Conservation (phyloP, 2,329 filamentous ascomycete species). For the Neonectria neomacrospora region DNA sequence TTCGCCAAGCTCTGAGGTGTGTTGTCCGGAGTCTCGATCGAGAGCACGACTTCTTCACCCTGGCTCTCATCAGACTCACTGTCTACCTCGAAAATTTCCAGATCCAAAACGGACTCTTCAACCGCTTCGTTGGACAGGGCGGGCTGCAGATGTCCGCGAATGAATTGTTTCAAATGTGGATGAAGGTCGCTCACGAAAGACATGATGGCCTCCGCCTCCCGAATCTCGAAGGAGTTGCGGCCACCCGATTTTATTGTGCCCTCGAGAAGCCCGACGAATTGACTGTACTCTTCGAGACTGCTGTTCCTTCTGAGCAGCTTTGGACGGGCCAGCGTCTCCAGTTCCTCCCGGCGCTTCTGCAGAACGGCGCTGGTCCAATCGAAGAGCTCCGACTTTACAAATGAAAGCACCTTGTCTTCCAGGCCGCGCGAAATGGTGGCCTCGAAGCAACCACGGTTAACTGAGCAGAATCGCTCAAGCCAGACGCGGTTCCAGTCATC, state of each 20-base stretch:
- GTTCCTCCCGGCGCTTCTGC: constrained; percentile 14
- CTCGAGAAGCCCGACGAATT: neutral
- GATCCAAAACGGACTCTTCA: neutral
- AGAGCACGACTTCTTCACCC: neutral
- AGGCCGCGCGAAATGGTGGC: neutral
- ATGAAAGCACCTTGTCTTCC: neutral
- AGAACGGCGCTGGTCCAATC: constrained; percentile 6
- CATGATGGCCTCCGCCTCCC: constrained; percentile 29
- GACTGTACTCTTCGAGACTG: constrained; percentile 1
- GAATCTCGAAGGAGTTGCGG: neutral
- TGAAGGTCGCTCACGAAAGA: constrained; percentile 32
- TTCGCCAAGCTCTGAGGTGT: neutral
- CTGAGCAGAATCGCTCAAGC: constrained; percentile 14
- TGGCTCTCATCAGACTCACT: neutral
- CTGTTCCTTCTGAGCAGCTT: constrained; percentile 1
- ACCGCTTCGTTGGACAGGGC: no score
- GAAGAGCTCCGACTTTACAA: constrained; percentile 9
- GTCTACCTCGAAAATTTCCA: neutral
- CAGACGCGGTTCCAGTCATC: constrained; percentile 38
- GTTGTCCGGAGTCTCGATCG: constrained; percentile 7
- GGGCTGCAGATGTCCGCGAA: neutral
- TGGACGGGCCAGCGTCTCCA: neutral
- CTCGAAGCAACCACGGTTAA: constrained; percentile 18
- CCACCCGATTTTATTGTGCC: neutral
- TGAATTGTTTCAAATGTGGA: neutral